Evolutionary conservation across 306 rosid species (phyloP), one percentile per base, ranked within the genome.

Genomic region (Malus sylvestris): DNA sequence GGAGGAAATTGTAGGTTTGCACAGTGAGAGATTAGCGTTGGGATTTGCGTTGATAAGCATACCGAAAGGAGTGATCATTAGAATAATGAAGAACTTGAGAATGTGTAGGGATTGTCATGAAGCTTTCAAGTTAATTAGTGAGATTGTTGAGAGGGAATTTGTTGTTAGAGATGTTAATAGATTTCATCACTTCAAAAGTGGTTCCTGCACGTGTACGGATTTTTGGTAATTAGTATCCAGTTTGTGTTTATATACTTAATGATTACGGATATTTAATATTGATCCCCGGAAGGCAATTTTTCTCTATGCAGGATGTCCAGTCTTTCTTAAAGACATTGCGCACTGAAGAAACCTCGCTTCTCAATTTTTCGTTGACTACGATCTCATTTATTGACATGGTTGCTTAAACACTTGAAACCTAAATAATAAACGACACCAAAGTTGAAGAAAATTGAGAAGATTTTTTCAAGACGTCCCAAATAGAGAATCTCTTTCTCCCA

Each of bases 11-110:
- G 82, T 91, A 79, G 85, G 92, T 78, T 66, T 89, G 86, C 98
- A 93, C 61, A 87, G 93, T 80, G 97, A 91, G 84, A 88, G 93
- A 86, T 81, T 91, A 77, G 98, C 96, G 6, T 82, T 93, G 86
- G 93, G 86, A n/a, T 93, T 88, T 82, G 92, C 91, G 68, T 82
- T 93, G 76, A 65, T 93, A 66, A 89, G 86, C 77, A 72, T 87
- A 18, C 85, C 97, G 30, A 86, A 82, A 82, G 92, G 96, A 76
- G 69, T 72, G 61, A 88, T 87, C 16, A 84, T 91, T 80, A 87
- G 96, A 86, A 87, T 91, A 76, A 89, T 93, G 98, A 93, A 89
- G 87, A 89, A 93, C 81, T 79, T 91, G 87, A 91, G 92, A 80
- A 89, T 93, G 96, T 89, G 93, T 74, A 72, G 82, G 76, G 90